Evolutionary conservation across 495 filamentous ascomycete genomes (phyloP).

Genomic region (Aspergillus steynii): DNA sequence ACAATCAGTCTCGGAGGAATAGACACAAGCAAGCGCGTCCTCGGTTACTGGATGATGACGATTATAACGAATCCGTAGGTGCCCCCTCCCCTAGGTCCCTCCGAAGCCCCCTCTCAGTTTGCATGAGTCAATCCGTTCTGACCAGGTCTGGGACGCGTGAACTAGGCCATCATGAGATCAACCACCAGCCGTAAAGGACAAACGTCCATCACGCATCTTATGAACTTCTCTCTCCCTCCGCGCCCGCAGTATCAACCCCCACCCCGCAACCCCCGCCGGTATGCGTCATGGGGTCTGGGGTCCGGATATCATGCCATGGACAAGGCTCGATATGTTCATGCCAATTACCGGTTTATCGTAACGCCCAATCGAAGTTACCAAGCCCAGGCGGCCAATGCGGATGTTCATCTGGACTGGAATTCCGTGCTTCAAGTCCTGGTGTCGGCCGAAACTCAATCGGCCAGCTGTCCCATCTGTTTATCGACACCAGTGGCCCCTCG

Average conservation of each 20-base stretch:
- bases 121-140: slow-evolving; percentile 1
- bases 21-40: slow-evolving; percentile 69
- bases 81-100: background rate
- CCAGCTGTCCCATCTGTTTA: slow-evolving; percentile 91
- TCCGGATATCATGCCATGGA: slow-evolving; percentile 90
- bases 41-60: slow-evolving; percentile 70
- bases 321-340: slow-evolving; percentile 94
- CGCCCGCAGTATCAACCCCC: slow-evolving; percentile 65
- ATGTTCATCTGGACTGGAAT: slow-evolving; percentile 88
- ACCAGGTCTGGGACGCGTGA: background rate
- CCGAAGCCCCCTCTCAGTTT: no score
- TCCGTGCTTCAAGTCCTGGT: slow-evolving; percentile 89
- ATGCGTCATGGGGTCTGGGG: slow-evolving; percentile 81
- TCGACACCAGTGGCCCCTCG: slow-evolving; percentile 88
- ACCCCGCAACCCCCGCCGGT: slow-evolving; percentile 58
- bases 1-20: slow-evolving; percentile 71
- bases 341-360: slow-evolving; percentile 97
- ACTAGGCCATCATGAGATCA: slow-evolving; percentile 76
- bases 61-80: slow-evolving; percentile 76
- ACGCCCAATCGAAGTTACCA: slow-evolving; percentile 77
- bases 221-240: slow-evolving; percentile 86
- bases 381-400: slow-evolving; percentile 79
- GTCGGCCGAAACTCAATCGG: slow-evolving; percentile 81
- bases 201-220: slow-evolving; percentile 93
- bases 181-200: slow-evolving; percentile 85